Evolutionary conservation across 202 grass and related monocot species (phyloP), one percentile per base, ranked within the genome.

Genomic region (Bolboschoenoplectus hybrid): DNA sequence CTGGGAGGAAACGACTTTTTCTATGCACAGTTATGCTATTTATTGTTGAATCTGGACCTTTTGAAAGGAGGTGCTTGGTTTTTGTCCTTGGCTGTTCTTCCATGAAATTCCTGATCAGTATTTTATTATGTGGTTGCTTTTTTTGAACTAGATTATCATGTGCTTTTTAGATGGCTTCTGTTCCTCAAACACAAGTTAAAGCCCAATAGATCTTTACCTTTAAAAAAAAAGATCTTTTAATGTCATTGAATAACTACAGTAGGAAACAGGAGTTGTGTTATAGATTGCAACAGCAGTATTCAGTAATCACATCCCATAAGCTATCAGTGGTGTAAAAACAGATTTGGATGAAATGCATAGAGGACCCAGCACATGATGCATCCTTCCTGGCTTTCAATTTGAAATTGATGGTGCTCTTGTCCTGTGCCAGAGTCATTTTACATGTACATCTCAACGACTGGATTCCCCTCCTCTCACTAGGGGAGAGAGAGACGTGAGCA

Each of bases 1-100:
- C 88, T 82, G 46, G 82, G 86, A 92, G 90, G 41, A 82, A 94
- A 84, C 34, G 55, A 74, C 64, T 85, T 63, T 90, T 85, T 90
- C 47, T 55, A 85, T 66, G 86, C 92, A 87, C 88, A 79, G 40
- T 74, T 60, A 86, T 85, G 86, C 84, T 80, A 71, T 86, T 68
- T 39, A 88, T 52, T 80, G 71, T 82, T 63, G 67, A 1, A 62
- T 85, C 44, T 86, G 41, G 52, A 19, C 39, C 35, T 17, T 49
- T 66, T 35, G 41, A n/a, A 68, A 67, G 62, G 6, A 83, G 10
- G n/a, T 80, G 20, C 34, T 83, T 65, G 39, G 60, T 67, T 79
- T 66, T 67, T 82, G 80, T 65, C 44, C 10, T 10, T 46, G 49
- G 58, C 38, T 63, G 39, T 17, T 51, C 67, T 82, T 82, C 5